These are phyloP conservation scores for Neolentinus lepideus DNA, from an alignment of 1,284 basidiomycete species.

Conservation along the genomic window DNA sequence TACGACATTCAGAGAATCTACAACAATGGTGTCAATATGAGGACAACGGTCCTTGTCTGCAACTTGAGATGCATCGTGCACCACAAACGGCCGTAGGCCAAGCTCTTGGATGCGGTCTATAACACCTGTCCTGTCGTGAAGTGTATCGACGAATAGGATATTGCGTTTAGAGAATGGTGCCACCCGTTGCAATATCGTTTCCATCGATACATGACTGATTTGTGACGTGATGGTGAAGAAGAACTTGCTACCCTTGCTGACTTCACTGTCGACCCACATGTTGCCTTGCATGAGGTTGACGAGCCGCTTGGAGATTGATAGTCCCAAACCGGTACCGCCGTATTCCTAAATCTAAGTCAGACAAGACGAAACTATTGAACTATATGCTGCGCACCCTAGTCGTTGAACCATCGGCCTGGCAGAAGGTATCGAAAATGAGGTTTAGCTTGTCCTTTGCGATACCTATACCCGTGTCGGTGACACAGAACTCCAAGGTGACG, in stretches of 20 bases:
- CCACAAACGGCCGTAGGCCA: conserved; percentile 76
- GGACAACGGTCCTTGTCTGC: conserved; percentile 77
- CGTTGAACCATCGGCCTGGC: conserved; percentile 95
- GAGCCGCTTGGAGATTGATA: conserved; percentile 92
- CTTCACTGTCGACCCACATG: conserved; percentile 97
- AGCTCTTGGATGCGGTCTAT: conserved; percentile 76
- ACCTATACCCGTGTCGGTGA: conserved; percentile 96
- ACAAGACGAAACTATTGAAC: background rate
- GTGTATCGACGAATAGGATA: conserved; percentile 88
- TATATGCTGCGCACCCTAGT: conserved; percentile 53
- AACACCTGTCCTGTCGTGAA: conserved; percentile 74
- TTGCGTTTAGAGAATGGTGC: conserved; percentile 71
- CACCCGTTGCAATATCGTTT: conserved; percentile 71
- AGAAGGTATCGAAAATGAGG: conserved; percentile 99
- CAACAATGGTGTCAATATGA: conserved; percentile 93
- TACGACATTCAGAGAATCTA: conserved; percentile 83
- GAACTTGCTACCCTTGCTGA: conserved; percentile 91
- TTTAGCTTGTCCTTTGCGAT: conserved; percentile 99
- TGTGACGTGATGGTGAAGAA: conserved; percentile 93
- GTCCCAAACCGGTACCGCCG: conserved; percentile 95
- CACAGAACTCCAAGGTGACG: conserved; percentile 94
- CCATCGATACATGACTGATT: conserved; percentile 70
- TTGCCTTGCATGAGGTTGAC: conserved; percentile 98
- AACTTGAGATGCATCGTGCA: conserved; percentile 75
- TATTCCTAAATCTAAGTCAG: conserved; percentile 62